These are phyloP conservation scores for Trichoderma sp. DNA, from an alignment of 2,329 filamentous ascomycete genomes.

Conservation along the genomic window DNA sequence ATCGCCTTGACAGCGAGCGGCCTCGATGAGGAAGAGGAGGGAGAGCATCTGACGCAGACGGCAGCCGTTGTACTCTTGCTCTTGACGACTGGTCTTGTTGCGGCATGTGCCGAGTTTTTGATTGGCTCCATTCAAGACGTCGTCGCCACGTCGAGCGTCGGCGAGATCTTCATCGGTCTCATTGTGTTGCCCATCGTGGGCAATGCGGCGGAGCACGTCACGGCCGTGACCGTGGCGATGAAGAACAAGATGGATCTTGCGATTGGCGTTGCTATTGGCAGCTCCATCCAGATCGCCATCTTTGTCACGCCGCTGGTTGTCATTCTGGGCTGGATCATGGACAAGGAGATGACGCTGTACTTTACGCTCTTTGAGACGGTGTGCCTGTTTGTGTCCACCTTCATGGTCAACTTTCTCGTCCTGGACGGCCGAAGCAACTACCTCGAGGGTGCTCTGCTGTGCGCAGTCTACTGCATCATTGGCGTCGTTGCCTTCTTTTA, in stretches of 20 bases:
- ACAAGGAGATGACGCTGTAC: constrained; percentile 74
- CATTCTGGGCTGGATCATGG: constrained; percentile 70
- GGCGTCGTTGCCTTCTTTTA: constrained; percentile 68
- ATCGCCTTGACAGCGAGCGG: constrained; percentile 39
- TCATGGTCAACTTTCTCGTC: constrained; percentile 87
- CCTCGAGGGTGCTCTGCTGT: constrained; percentile 73
- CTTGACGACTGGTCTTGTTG: constrained; percentile 65
- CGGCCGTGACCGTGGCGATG: constrained; percentile 68
- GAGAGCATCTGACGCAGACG: constrained; percentile 56
- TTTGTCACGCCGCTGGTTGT: constrained; percentile 72
- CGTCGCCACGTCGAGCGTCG: constrained; percentile 56
- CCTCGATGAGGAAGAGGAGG: constrained; percentile 39
- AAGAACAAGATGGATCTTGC: constrained; percentile 78
- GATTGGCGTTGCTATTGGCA: constrained; percentile 71
- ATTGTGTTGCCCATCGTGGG: constrained; percentile 74
- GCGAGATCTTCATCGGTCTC: constrained; percentile 70
- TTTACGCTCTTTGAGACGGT: constrained; percentile 90
- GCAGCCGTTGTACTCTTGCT: constrained; percentile 65
- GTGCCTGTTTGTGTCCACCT: constrained; percentile 78
- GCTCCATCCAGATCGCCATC: constrained; percentile 71
- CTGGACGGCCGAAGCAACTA: constrained; percentile 86
- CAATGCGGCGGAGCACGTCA: constrained; percentile 74
- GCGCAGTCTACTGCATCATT: constrained; percentile 69
- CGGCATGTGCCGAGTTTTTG: constrained; percentile 70
- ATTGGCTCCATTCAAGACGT: constrained; percentile 68